Percentiles rank a stretch among this genome's conserved stretches.
phyloP scores from a whole-genome alignment of 208 protist species.

The Porcisia deanei region DNA sequence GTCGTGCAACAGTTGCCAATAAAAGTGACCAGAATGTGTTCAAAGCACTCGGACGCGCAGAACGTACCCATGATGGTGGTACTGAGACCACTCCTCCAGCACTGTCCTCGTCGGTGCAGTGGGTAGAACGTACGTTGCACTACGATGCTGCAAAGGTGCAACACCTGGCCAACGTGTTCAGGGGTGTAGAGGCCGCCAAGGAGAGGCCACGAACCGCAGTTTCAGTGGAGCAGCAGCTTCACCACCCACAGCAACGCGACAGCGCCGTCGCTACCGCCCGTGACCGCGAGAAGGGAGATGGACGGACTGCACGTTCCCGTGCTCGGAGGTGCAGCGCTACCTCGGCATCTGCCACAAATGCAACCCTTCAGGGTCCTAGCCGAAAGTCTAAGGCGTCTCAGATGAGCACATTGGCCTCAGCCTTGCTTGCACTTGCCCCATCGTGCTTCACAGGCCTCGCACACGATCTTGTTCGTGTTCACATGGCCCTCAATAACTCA shows the following conservation, averaged over 20 bases:
- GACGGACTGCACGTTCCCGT: background rate
- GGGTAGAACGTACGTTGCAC: conserved; percentile 19
- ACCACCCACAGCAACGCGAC: background rate
- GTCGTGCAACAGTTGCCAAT: background rate
- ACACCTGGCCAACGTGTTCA: conserved; percentile 19
- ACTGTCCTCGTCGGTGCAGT: conserved; percentile 6
- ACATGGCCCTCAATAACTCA: background rate
- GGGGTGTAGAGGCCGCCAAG: background rate
- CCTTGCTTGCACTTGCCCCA: background rate
- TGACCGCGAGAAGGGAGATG: background rate
- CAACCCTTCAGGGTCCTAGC: too few species aligned
- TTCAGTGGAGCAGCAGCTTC: conserved; percentile 14
- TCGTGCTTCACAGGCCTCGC: background rate
- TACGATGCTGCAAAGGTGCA: conserved; percentile 24
- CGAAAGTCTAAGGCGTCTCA: too few species aligned
- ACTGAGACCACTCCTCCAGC: background rate
- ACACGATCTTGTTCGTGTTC: background rate
- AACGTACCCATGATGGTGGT: background rate
- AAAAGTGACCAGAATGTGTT: background rate
- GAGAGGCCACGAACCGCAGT: background rate
- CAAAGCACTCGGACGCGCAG: background rate
- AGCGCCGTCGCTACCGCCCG: background rate
- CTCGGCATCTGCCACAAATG: background rate
- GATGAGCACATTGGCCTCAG: background rate
- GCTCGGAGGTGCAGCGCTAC: background rate